Percentiles rank a stretch among this genome's conserved stretches.
These are phyloP conservation scores for Rhizophagus clarus DNA, from an alignment of 192 early-diverging fungal genomes.

Conservation along the genomic window DNA sequence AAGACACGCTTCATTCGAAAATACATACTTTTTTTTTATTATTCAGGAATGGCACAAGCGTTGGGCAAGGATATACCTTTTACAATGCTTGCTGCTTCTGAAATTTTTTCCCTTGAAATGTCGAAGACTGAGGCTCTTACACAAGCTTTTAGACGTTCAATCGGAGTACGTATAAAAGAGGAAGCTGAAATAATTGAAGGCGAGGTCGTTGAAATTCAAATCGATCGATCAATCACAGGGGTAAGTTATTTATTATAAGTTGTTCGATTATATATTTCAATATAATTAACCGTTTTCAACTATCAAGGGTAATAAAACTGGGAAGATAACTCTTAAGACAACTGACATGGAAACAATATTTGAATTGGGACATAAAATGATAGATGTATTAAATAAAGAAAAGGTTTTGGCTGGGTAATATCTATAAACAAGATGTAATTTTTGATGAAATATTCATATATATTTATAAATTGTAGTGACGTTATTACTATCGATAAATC, in stretches of 20 bases:
- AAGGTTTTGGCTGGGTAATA: constrained; percentile 91
- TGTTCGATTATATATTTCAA: neutral
- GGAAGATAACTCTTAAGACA: constrained; percentile 97
- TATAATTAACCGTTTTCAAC: neutral
- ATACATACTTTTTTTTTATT: neutral
- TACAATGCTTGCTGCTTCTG: constrained; percentile 95
- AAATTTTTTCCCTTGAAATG: constrained; percentile 99
- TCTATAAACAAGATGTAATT: neutral
- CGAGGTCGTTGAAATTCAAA: constrained; percentile 98
- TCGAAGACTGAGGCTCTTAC: constrained; percentile 97
- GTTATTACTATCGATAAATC: constrained; percentile 99
- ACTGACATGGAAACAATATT: constrained; percentile 99
- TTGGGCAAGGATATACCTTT: constrained; percentile 95
- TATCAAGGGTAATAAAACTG: constrained; percentile 84
- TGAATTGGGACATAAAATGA: constrained; percentile 99
- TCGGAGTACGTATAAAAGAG: constrained; percentile 98
- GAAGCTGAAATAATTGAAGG: constrained; percentile 98
- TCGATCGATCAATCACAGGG: constrained; percentile 90
- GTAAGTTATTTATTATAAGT: constrained; percentile 53
- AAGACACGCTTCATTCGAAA: neutral
- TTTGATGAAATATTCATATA: neutral
- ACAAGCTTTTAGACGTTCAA: constrained; percentile 96
- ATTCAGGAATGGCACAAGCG: constrained; percentile 84
- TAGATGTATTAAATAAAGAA: constrained; percentile 94
- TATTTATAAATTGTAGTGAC: constrained; percentile 57